phyloP scores from a whole-genome alignment of 768 basidiomycete species.

The Lactarius evosmus region DNA sequence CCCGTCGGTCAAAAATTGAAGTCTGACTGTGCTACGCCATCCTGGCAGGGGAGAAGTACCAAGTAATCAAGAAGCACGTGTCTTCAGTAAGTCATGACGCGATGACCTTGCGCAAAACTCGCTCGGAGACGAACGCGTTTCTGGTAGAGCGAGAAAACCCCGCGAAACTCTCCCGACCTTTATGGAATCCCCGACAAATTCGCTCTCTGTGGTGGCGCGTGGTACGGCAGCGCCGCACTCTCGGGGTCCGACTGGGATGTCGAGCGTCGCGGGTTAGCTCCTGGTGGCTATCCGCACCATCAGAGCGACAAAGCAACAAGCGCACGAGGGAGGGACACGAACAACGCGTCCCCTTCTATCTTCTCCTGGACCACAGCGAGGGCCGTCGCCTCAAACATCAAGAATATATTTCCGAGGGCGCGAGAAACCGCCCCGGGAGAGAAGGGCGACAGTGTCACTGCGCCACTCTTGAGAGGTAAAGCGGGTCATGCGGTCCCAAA shows the following conservation, averaged over 20 bases:
- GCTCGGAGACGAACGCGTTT: background rate
- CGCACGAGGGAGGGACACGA: background rate
- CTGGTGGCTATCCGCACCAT: background rate
- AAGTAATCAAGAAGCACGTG: constrained; percentile 4
- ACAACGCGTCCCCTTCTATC: background rate
- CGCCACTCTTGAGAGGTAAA: background rate
- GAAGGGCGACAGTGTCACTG: background rate
- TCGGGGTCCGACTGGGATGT: background rate
- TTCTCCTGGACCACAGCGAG: background rate
- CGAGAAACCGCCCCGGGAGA: background rate
- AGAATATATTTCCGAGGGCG: background rate
- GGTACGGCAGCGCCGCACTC: background rate
- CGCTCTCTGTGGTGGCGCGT: background rate
- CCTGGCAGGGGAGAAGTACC: background rate
- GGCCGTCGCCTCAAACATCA: background rate
- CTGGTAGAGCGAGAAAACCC: background rate
- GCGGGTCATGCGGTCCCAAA: background rate
- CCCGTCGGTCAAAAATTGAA: background rate
- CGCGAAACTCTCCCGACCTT: background rate
- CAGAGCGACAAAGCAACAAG: background rate
- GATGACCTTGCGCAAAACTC: background rate
- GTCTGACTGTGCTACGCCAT: background rate
- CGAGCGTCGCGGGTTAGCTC: background rate
- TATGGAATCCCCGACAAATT: background rate
- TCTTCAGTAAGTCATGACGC: background rate